These are phyloP conservation scores for Rubroboletus satanas DNA, from an alignment of 768 basidiomycete species.

Conservation along the genomic window DNA sequence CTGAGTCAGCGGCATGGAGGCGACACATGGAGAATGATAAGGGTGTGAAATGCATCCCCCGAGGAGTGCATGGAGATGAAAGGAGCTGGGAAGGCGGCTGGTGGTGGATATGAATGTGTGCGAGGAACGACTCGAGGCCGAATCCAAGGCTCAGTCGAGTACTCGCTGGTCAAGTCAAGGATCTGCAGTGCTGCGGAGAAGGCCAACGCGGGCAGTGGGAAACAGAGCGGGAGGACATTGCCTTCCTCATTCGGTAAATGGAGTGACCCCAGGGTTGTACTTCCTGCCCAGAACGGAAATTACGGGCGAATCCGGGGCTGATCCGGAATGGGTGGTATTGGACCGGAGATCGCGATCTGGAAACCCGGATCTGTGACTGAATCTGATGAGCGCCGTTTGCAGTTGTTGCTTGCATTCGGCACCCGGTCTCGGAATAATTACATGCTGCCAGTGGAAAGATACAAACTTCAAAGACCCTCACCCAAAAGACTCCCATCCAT, in stretches of 20 bases:
- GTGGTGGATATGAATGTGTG: conserved; percentile 1
- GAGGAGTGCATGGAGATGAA: conserved; percentile 24
- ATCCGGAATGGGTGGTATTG: conserved; percentile 20
- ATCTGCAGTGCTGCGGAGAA: conserved; percentile 30
- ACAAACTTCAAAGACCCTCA: conserved; percentile 31
- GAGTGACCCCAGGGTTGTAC: neutral
- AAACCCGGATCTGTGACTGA: conserved; percentile 27
- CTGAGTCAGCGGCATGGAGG: conserved; percentile 9
- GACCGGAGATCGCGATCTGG: conserved; percentile 13
- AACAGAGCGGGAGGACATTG: too few species aligned
- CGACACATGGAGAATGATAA: conserved; percentile 1
- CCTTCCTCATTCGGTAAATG: neutral
- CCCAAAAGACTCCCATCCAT: conserved; percentile 33
- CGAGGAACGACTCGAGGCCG: neutral
- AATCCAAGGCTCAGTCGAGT: neutral
- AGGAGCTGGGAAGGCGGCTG: neutral
- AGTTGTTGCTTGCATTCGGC: conserved; percentile 35
- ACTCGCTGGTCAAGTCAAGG: too few species aligned
- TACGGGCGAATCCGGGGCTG: conserved; percentile 23
- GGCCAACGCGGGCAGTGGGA: conserved; percentile 18
- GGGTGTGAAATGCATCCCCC: conserved; percentile 15
- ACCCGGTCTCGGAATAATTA: conserved; percentile 39
- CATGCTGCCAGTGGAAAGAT: conserved; percentile 34
- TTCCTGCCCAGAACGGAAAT: neutral
- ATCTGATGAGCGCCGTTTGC: conserved; percentile 37